These are phyloP conservation scores for Avena insularis DNA, from an alignment of 176 grass and related monocot genomes.

Conservation along the genomic window DNA sequence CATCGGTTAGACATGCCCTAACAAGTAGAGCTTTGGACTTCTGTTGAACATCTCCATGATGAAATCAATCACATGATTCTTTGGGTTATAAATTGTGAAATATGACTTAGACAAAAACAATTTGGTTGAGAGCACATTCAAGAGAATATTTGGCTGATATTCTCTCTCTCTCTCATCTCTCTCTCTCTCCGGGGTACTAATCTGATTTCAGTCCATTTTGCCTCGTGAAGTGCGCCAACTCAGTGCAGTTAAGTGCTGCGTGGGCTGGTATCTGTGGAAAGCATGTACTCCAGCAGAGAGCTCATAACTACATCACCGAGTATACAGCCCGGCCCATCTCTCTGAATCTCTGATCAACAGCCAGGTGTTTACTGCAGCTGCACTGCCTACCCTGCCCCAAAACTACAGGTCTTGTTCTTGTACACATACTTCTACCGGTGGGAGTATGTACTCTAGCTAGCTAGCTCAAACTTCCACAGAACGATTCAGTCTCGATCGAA, in stretches of 20 bases:
- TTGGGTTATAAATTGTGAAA: too few relatives aligned
- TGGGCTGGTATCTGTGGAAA: conserved; percentile 39
- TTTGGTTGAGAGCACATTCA: too few relatives aligned
- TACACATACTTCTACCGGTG: neutral
- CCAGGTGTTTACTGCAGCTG: conserved; percentile 15
- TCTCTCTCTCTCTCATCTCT: too few relatives aligned
- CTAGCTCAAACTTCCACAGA: conserved; percentile 49
- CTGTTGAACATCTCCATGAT: neutral
- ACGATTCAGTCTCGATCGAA: conserved; percentile 30
- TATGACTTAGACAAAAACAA: too few relatives aligned
- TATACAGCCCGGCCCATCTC: neutral
- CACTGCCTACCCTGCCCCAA: conserved; percentile 19
- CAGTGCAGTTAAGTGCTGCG: conserved; percentile 25
- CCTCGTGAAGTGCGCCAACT: conserved; percentile 22
- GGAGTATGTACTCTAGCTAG: neutral
- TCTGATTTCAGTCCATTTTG: neutral
- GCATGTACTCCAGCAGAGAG: neutral
- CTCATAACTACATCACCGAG: conserved; percentile 43
- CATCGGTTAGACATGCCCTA: too few relatives aligned
- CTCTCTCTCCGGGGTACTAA: neutral
- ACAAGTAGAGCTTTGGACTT: too few relatives aligned
- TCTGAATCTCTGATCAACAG: neutral
- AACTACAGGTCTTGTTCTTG: conserved; percentile 35
- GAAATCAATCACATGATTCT: neutral
- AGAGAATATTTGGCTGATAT: too few relatives aligned